Conservation (phyloP, 257 asterid genomes). For the Nicotiana undulata region DNA sequence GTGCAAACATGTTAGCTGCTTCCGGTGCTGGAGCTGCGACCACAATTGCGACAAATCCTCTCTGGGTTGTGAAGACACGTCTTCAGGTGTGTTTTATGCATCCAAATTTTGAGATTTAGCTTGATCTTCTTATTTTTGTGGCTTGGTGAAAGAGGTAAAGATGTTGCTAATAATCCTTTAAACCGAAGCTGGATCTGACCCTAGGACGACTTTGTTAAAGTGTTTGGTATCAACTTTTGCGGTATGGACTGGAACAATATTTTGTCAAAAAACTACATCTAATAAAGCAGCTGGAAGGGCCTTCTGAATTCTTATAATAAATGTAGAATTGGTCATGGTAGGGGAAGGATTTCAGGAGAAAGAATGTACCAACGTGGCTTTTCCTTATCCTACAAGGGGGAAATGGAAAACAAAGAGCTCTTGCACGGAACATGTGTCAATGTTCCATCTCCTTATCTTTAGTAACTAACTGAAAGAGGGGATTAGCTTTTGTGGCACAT, state of each 20-base stretch:
- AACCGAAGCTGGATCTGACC: not conserved
- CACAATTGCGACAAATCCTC: conserved; percentile 79
- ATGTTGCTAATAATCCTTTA: not conserved
- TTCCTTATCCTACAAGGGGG: not conserved
- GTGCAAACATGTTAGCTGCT: conserved; percentile 93
- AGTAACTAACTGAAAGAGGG: not conserved
- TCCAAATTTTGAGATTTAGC: not conserved
- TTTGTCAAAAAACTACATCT: not conserved
- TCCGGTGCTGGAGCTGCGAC: conserved; percentile 98
- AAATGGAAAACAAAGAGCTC: not conserved
- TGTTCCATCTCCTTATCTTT: not conserved
- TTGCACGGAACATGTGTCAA: not conserved
- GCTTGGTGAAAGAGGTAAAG: not conserved
- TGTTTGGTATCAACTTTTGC: not conserved
- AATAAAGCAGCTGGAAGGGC: not conserved
- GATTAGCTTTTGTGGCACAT: not conserved
- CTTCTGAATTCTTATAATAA: not conserved
- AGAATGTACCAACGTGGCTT: not conserved
- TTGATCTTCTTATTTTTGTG: not conserved
- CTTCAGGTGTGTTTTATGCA: conserved; percentile 53
- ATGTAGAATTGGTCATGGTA: not conserved
- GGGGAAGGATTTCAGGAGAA: not conserved
- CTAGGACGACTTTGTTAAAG: not conserved
- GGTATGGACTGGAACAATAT: not conserved
- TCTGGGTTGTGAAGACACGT: conserved; percentile 97